Conservation (phyloP, 192 early-diverging fungal genomes). For the Entomortierella parvispora region DNA sequence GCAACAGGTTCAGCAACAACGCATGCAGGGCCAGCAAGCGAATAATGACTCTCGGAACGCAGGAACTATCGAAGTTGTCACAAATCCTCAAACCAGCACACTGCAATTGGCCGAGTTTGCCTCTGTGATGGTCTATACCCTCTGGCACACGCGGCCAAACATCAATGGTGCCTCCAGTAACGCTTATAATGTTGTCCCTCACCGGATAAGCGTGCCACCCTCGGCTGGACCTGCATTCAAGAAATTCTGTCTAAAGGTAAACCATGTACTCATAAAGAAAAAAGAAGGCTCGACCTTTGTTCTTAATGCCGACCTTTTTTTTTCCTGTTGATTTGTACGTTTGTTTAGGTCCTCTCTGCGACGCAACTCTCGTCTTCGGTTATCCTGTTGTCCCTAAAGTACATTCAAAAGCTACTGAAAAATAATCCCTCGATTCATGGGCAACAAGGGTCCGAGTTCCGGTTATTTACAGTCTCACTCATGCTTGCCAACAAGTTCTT, state of each 20-base stretch:
- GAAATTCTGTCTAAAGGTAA: constrained; percentile 52
- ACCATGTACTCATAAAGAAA: background rate
- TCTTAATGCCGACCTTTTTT: background rate
- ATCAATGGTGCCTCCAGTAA: constrained; percentile 52
- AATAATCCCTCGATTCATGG: constrained; percentile 67
- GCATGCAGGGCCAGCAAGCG: constrained; percentile 17
- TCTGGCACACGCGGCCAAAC: constrained; percentile 53
- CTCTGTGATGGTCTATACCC: constrained; percentile 54
- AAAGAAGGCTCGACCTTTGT: background rate
- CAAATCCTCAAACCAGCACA: constrained; percentile 39
- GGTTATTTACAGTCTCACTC: constrained; percentile 85
- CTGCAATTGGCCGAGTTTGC: constrained; percentile 47
- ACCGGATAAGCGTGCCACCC: constrained; percentile 44
- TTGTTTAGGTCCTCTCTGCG: constrained; percentile 62
- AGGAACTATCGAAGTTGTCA: constrained; percentile 38
- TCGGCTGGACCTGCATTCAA: constrained; percentile 49
- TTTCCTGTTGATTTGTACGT: background rate
- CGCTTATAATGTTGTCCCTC: constrained; percentile 49
- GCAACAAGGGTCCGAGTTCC: constrained; percentile 78
- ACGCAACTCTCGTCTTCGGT: constrained; percentile 72
- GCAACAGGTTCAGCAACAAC: constrained; percentile 18
- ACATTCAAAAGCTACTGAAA: constrained; percentile 67
- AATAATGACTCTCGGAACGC: constrained; percentile 18
- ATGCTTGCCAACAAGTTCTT: constrained; percentile 89
- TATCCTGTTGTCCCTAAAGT: constrained; percentile 71